Conservation (phyloP, 257 asterid genomes). For the Solanum megistacrolobum region DNA sequence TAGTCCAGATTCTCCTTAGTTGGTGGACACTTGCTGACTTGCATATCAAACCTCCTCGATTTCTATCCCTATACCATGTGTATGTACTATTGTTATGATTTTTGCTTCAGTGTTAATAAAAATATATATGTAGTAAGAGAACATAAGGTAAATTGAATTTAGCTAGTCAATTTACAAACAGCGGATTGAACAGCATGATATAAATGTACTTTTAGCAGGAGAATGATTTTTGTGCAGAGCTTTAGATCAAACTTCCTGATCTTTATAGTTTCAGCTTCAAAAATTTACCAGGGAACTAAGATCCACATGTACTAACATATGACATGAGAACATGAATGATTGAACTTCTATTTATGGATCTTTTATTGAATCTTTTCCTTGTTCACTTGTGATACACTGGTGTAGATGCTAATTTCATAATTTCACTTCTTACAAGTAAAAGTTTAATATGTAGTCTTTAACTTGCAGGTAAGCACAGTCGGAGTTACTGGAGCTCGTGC, state of each 20-base stretch:
- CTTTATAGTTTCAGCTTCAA: neutral
- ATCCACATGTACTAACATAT: neutral
- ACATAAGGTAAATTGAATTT: neutral
- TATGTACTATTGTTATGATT: neutral
- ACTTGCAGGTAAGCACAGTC: conserved; percentile 59
- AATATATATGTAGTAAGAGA: neutral
- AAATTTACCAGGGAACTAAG: neutral
- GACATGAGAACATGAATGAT: neutral
- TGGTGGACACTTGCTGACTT: neutral
- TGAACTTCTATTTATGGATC: neutral
- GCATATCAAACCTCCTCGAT: neutral
- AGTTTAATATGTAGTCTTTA: neutral
- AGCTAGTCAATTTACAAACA: neutral
- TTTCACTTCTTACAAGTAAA: neutral
- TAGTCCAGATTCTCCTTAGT: neutral
- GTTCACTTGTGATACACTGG: neutral
- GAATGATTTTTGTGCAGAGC: neutral
- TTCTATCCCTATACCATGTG: neutral
- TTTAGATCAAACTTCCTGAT: neutral
- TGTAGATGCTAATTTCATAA: neutral
- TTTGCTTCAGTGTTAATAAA: neutral
- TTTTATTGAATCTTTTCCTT: neutral
- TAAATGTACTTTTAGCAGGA: neutral
- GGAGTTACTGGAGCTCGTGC: conserved; percentile 93
- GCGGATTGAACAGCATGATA: neutral